Percentiles rank a stretch among this genome's conserved stretches.
Conservation (phyloP, 352 stramenopile species). For the Blastocystis sp. region DNA sequence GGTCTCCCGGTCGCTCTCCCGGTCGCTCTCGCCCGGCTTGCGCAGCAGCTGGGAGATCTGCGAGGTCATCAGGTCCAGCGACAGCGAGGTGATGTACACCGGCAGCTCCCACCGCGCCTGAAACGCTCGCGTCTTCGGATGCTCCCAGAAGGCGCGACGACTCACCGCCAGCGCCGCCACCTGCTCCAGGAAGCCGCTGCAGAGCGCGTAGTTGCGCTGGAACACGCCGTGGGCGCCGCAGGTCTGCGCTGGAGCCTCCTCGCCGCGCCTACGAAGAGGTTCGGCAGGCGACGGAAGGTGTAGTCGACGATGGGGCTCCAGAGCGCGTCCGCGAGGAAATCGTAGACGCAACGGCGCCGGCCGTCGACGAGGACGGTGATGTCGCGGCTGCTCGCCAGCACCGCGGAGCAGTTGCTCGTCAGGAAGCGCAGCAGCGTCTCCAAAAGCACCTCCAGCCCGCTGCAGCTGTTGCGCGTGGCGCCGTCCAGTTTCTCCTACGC, state of each 20-base stretch:
- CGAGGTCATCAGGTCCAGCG: constrained; percentile 23
- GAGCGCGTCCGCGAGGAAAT: not conserved
- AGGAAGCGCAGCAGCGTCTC: not conserved
- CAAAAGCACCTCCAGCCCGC: not conserved
- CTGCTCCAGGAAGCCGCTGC: not conserved
- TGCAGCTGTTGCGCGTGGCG: constrained; percentile 25
- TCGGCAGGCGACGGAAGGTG: constrained; percentile 1
- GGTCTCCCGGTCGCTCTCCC: constrained; percentile 23
- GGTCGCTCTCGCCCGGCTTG: not conserved
- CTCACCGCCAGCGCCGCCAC: not conserved
- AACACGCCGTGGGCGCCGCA: constrained; percentile 30
- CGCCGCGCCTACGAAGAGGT: not conserved
- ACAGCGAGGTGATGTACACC: constrained; percentile 23
- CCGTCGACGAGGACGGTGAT: not conserved
- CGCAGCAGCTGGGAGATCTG: not conserved
- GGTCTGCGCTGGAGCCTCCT: not conserved
- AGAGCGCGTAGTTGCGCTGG: constrained; percentile 23
- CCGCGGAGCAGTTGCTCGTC: not conserved
- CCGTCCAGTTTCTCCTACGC: constrained; percentile 21
- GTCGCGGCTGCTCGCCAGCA: not conserved
- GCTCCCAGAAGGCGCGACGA: constrained; percentile 1
- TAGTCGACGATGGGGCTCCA: constrained; percentile 46
- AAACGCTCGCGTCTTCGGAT: constrained; percentile 8
- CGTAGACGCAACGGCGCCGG: not conserved
- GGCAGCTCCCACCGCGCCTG: constrained; percentile 10